Conservation (phyloP, 441 rosid species). For the Pelargonium fulgidum region DNA sequence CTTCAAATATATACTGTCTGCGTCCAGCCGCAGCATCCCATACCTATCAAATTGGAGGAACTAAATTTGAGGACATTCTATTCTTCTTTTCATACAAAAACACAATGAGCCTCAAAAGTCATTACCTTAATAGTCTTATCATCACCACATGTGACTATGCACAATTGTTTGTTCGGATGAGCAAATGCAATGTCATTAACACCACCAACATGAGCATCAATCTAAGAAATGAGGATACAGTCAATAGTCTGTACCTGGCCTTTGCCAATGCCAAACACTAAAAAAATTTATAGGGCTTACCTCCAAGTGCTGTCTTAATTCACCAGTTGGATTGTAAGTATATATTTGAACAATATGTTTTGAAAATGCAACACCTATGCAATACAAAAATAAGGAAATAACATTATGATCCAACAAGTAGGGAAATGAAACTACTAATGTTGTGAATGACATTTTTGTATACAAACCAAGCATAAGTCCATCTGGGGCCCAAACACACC, state of each 20-base stretch:
- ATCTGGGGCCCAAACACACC: slow-evolving; percentile 85
- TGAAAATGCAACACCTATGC: slow-evolving; percentile 76
- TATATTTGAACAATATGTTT: slow-evolving; percentile 73
- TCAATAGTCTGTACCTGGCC: slow-evolving; percentile 1
- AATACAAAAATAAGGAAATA: slow-evolving; percentile 9
- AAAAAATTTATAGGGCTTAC: slow-evolving; percentile 32
- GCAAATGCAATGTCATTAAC: slow-evolving; percentile 73
- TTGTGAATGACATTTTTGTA: not conserved
- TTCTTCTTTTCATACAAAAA: not conserved
- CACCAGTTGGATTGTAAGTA: slow-evolving; percentile 55
- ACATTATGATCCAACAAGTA: slow-evolving; percentile 1
- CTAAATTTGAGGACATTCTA: not conserved
- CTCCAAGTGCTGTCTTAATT: slow-evolving; percentile 63
- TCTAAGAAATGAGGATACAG: slow-evolving; percentile 27
- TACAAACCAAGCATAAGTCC: slow-evolving; percentile 66
- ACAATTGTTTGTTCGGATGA: slow-evolving; percentile 56
- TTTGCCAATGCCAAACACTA: not conserved
- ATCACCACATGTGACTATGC: slow-evolving; percentile 68
- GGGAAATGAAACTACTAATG: not conserved
- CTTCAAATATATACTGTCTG: slow-evolving; percentile 46
- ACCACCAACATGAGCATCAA: slow-evolving; percentile 71
- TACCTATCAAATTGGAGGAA: slow-evolving; percentile 40
- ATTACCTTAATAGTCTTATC: slow-evolving; percentile 61
- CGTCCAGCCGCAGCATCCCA: slow-evolving; percentile 64
- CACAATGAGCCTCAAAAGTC: not conserved